These are phyloP conservation scores for Luvunga scandens DNA, from an alignment of 345 rosid species.

Conservation along the genomic window DNA sequence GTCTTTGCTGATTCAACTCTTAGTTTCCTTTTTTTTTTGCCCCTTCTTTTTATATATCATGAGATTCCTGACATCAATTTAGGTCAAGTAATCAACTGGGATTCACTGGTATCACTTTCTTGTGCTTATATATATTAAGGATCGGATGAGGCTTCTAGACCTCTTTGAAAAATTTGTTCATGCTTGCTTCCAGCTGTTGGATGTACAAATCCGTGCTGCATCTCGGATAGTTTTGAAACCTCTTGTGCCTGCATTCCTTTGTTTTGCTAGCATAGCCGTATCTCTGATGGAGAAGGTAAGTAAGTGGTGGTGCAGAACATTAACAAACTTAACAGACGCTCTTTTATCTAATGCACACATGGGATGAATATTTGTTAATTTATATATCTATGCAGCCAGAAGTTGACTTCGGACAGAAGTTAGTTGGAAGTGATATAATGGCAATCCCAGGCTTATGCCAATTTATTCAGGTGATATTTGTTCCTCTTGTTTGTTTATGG, in stretches of 20 bases:
- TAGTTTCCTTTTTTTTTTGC: background rate
- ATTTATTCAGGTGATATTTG: conserved; percentile 40
- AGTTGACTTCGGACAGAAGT: conserved; percentile 48
- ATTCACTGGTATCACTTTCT: background rate
- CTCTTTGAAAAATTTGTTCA: conserved; percentile 1
- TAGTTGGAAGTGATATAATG: conserved; percentile 49
- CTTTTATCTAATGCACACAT: background rate
- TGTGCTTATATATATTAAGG: too few species aligned
- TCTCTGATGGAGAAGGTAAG: conserved; percentile 48
- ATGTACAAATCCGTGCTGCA: conserved; percentile 33
- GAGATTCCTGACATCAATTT: background rate
- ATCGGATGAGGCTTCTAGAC: background rate
- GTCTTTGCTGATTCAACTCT: conserved; percentile 1
- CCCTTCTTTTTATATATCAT: too few species aligned
- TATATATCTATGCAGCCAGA: conserved; percentile 33
- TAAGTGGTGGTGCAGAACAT: background rate
- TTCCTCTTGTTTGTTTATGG: background rate
- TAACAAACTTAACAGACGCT: background rate
- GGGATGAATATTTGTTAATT: background rate
- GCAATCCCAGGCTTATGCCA: conserved; percentile 47
- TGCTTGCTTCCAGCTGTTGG: conserved; percentile 36
- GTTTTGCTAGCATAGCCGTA: conserved; percentile 33
- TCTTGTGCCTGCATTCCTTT: conserved; percentile 52
- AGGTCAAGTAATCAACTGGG: background rate
- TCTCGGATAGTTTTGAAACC: conserved; percentile 43